Percentiles rank a stretch among this genome's conserved stretches.
These are phyloP conservation scores for Starmerella tilneyi DNA, from an alignment of 805 yeast genomes.

Conservation along the genomic window DNA sequence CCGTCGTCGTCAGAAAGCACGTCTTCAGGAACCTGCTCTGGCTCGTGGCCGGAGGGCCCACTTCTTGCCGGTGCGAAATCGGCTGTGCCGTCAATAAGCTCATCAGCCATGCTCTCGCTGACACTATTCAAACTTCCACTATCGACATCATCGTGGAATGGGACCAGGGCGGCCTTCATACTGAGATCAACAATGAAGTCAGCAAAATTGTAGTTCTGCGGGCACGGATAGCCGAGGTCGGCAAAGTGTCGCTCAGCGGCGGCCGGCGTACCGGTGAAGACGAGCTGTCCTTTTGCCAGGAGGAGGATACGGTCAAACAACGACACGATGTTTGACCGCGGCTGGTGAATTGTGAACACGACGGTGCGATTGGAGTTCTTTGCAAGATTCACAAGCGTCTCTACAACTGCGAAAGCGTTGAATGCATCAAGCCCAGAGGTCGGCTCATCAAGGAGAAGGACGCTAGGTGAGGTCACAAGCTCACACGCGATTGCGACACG, in stretches of 20 bases:
- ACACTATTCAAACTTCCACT: neutral
- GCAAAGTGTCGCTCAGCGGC: slow-evolving; percentile 67
- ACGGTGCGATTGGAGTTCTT: slow-evolving; percentile 75
- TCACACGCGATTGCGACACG: slow-evolving; percentile 92
- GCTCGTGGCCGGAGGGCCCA: neutral
- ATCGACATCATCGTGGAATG: neutral
- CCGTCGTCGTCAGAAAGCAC: slow-evolving; percentile 14
- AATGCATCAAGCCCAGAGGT: slow-evolving; percentile 92
- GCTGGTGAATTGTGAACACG: slow-evolving; percentile 91
- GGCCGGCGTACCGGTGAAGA: slow-evolving; percentile 77
- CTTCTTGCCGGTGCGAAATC: neutral
- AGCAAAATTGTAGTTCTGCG: slow-evolving; percentile 84
- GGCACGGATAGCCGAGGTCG: slow-evolving; percentile 69
- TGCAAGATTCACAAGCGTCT: slow-evolving; percentile 69
- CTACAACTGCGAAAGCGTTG: slow-evolving; percentile 86
- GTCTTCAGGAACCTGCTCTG: slow-evolving; percentile 6
- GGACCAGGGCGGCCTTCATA: slow-evolving; percentile 39
- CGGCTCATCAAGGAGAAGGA: slow-evolving; percentile 80
- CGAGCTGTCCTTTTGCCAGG: slow-evolving; percentile 72
- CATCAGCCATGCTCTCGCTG: neutral
- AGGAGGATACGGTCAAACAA: slow-evolving; percentile 73
- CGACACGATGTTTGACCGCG: slow-evolving; percentile 89
- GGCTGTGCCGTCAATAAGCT: neutral
- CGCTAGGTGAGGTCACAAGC: slow-evolving; percentile 76
- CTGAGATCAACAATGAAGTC: slow-evolving; percentile 89